Conservation (phyloP, 257 asterid species). For the Primulina eburnea region DNA sequence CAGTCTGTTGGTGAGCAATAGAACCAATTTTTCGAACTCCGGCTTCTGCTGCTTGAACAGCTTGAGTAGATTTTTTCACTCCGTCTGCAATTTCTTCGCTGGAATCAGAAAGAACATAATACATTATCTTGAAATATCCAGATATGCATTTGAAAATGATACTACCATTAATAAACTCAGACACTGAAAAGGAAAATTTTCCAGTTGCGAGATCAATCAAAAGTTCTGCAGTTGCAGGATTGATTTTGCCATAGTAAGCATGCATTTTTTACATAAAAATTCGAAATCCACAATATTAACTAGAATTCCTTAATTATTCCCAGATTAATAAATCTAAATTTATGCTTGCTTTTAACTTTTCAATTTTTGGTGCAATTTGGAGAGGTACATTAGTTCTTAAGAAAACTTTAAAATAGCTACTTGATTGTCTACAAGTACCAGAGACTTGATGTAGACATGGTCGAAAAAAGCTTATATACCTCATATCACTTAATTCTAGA, state of each 20-base stretch:
- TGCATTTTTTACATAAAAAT: not conserved
- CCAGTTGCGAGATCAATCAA: not conserved
- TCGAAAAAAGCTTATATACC: conserved; percentile 37
- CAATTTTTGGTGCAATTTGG: conserved; percentile 5
- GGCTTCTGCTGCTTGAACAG: conserved; percentile 90
- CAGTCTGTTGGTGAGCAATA: conserved; percentile 70
- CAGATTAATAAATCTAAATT: not conserved
- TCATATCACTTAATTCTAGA: conserved; percentile 76
- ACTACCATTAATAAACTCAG: not conserved
- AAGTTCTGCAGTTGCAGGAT: not conserved
- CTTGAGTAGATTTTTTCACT: conserved; percentile 86
- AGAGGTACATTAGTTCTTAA: conserved; percentile 1
- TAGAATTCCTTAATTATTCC: conserved; percentile 1
- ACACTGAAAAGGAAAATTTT: not conserved
- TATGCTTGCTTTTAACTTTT: not conserved
- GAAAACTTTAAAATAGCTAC: conserved; percentile 7
- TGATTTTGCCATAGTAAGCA: conserved; percentile 3
- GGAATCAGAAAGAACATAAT: conserved; percentile 29
- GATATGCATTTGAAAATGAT: not conserved
- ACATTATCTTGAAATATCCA: conserved; percentile 18
- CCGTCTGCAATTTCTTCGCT: conserved; percentile 92
- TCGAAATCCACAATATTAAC: not conserved
- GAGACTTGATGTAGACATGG: conserved; percentile 11
- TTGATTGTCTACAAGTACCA: conserved; percentile 13
- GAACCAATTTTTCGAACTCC: conserved; percentile 85